Conservation (phyloP, 139 green algal species). For the Chlamydomonas sp. region DNA sequence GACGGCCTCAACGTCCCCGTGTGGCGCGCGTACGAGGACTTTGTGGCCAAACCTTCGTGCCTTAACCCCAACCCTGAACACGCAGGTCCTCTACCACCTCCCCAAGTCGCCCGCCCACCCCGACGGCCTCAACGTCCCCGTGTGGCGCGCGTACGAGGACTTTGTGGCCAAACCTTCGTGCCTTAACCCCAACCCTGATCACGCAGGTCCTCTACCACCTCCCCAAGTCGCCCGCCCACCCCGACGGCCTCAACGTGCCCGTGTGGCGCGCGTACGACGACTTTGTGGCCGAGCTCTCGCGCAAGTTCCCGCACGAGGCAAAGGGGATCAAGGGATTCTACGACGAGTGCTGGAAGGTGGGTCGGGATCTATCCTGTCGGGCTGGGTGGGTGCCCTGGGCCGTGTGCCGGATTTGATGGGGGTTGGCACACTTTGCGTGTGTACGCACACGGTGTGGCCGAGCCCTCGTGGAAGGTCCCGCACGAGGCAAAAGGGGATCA, state of each 20-base stretch:
- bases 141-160: slow-evolving; percentile 82
- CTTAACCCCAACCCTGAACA: slow-evolving; percentile 1
- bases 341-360: slow-evolving; percentile 78
- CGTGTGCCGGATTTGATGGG: slow-evolving; percentile 14
- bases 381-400: neutral
- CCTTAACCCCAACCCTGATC: slow-evolving; percentile 1
- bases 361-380: neutral
- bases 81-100: slow-evolving; percentile 14
- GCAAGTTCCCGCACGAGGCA: slow-evolving; percentile 77
- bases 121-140: slow-evolving; percentile 67
- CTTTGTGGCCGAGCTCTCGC: slow-evolving; percentile 77
- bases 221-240: slow-evolving; percentile 8
- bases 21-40: slow-evolving; percentile 83
- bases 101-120: slow-evolving; percentile 12
- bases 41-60: slow-evolving; percentile 21
- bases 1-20: slow-evolving; percentile 73
- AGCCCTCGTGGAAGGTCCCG: slow-evolving; percentile 74
- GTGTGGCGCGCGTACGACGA: slow-evolving; percentile 85
- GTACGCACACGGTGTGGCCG: slow-evolving; percentile 84
- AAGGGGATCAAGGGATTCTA: slow-evolving; percentile 86
- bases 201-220: slow-evolving; percentile 14
- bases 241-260: slow-evolving; percentile 63
- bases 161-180: slow-evolving; percentile 38
- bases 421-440: slow-evolving; percentile 67
- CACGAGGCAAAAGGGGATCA: slow-evolving; percentile 72